Evolutionary conservation across 2,329 filamentous ascomycete species (phyloP), one percentile per base, ranked within the genome.

Genomic region (Elsinoe batatas): DNA sequence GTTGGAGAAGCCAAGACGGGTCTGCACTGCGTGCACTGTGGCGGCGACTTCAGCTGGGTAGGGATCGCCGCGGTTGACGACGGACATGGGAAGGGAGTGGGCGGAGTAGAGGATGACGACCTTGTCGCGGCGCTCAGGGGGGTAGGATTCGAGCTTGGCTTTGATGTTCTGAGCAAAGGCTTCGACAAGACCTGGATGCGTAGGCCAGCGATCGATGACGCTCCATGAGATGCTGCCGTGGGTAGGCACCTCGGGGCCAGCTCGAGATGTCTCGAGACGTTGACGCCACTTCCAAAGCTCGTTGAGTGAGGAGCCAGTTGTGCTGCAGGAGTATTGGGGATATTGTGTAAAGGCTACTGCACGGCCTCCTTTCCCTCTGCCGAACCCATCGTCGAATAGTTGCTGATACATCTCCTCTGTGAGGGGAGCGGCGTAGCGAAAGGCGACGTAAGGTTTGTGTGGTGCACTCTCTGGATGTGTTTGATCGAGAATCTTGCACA

Each of bases 271-370:
- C 70, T 97, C 91, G 54, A 98, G 74, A 60, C 89, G 78, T 66
- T 89, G 87, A 60, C 91, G 81, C 90, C 91, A 96, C 73, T 94
- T 96, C 93, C 93, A 98, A 35, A 98, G 74, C 73, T 98, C 93
- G 66, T 98, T 98, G 57, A 98, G 74, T 60, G 89, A 95, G 70
- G 89, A 95, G 18, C 93, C 93, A 0, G 93, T 98, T 1, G 93
- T 98, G 17, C 90, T 95, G 74, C 94, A 98, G 17, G 89, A 95
- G 72, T 98, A 98, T 69, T 98, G 93, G 1, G 93, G 93, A 65
- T 98, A 98, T 71, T 98, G 93, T 26, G 91, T 96, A 67, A 98
- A 98, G 1, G 93, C 93, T 3, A 98, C 90, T 1, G 94, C 93
- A 57, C 93, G 81, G 2, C 91, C 91, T n/a, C 91, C 91, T 58